Evolutionary conservation across 2,329 filamentous ascomycete genomes (phyloP).

Genomic region (Apiospora kogelbergensis): DNA sequence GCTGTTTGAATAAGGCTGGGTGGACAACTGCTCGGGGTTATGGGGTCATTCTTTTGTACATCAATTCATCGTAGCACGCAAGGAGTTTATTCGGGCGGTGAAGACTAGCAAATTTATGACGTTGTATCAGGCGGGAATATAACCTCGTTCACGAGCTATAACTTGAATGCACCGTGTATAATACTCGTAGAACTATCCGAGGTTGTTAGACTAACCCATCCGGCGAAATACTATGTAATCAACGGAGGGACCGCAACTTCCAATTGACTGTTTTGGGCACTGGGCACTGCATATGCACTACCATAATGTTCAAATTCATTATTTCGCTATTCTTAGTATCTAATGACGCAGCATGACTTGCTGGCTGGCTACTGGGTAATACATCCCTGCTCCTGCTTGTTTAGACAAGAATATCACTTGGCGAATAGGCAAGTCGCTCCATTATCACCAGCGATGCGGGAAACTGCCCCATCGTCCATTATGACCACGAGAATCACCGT

Average conservation of each 20-base stretch:
- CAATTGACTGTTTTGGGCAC: not conserved
- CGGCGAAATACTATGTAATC: not conserved
- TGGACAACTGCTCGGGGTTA: not conserved
- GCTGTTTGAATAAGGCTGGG: not conserved
- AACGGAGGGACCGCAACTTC: not conserved
- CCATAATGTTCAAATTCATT: not conserved
- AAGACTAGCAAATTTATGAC: too few species aligned
- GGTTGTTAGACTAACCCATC: too few species aligned
- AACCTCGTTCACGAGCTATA: too few species aligned
- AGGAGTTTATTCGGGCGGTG: not conserved
- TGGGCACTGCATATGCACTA: not conserved
- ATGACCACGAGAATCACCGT: not conserved
- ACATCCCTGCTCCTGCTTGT: not conserved
- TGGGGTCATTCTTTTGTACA: not conserved
- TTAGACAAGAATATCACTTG: not conserved
- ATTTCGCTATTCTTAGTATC: not conserved
- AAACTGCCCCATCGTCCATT: slow-evolving; percentile 43
- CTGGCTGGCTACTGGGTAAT: not conserved
- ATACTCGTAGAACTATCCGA: too few species aligned
- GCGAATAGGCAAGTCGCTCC: not conserved
- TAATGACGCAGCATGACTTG: not conserved
- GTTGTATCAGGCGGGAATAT: too few species aligned
- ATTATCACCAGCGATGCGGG: not conserved
- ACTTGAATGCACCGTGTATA: too few species aligned
- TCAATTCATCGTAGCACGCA: not conserved